These are phyloP conservation scores for Ogataea hybrid DNA, from an alignment of 1,139 yeast genomes.

Conservation along the genomic window DNA sequence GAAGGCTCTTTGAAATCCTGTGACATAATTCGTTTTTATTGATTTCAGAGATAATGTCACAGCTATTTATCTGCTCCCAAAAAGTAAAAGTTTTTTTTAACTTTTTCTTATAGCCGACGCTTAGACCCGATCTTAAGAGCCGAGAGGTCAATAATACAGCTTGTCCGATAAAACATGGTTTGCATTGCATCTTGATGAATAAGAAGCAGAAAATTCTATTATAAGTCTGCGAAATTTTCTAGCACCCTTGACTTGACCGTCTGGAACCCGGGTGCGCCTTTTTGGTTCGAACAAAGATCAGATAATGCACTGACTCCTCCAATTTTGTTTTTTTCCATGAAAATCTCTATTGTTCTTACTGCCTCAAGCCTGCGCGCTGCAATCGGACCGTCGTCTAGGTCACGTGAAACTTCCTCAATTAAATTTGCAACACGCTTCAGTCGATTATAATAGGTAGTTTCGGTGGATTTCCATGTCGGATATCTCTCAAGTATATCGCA, in stretches of 20 bases:
- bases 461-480: slow-evolving; percentile 15
- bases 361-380: slow-evolving; percentile 3
- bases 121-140: neutral
- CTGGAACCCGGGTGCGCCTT: slow-evolving; percentile 12
- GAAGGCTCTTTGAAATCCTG: neutral
- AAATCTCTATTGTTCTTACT: slow-evolving; percentile 9
- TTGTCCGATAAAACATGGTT: neutral
- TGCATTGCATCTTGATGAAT: neutral
- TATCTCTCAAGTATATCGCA: slow-evolving; percentile 7
- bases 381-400: neutral
- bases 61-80: neutral
- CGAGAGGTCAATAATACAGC: neutral
- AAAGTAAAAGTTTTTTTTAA: neutral
- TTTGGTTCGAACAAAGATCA: slow-evolving; percentile 18
- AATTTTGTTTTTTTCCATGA: slow-evolving; percentile 10
- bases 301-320: slow-evolving; percentile 17
- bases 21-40: neutral
- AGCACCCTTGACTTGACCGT: slow-evolving; percentile 6
- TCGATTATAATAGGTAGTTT: slow-evolving; percentile 16
- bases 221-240: neutral
- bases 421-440: slow-evolving; percentile 14
- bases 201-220: no score
- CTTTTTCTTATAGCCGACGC: neutral
- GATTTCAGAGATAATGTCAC: neutral
- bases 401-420: slow-evolving; percentile 9